Evolutionary conservation across 148 eudicot genomes (phyloP).

Genomic region (Chenopodium berlandieri): DNA sequence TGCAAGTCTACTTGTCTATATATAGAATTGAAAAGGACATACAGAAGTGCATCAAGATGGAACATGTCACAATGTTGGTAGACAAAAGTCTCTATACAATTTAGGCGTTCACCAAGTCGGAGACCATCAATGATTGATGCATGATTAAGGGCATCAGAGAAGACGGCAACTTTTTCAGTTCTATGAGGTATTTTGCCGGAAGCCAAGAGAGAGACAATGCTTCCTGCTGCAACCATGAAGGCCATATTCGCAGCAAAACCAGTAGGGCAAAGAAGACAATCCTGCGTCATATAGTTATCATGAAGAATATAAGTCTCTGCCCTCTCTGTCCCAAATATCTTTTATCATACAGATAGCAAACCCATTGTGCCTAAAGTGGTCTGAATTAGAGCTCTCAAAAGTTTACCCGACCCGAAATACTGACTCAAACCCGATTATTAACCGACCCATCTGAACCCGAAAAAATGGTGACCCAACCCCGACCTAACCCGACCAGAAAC

Average conservation of each 20-base stretch:
- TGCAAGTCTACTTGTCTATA: neutral
- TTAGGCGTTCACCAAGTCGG: slow-evolving; percentile 83
- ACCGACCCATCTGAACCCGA: too few relatives aligned
- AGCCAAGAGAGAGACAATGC: slow-evolving; percentile 64
- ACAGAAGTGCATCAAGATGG: slow-evolving; percentile 82
- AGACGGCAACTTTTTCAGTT: slow-evolving; percentile 73
- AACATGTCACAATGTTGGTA: slow-evolving; percentile 89
- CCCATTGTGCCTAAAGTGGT: neutral
- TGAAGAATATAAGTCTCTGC: slow-evolving; percentile 26
- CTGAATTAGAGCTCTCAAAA: neutral
- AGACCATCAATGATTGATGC: slow-evolving; percentile 98
- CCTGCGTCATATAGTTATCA: slow-evolving; percentile 54
- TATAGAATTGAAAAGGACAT: slow-evolving; percentile 20
- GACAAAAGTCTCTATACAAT: slow-evolving; percentile 61
- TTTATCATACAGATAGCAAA: neutral
- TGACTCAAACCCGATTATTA: too few relatives aligned
- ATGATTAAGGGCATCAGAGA: slow-evolving; percentile 94
- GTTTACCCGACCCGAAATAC: too few relatives aligned
- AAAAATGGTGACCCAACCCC: too few relatives aligned
- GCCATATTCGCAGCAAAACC: slow-evolving; percentile 99
- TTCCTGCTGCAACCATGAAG: slow-evolving; percentile 82
- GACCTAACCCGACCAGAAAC: too few relatives aligned
- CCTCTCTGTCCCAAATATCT: slow-evolving; percentile 3
- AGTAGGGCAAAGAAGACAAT: slow-evolving; percentile 99
- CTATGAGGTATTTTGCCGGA: slow-evolving; percentile 43